These are phyloP conservation scores for Gnomoniopsis sp. DNA, from an alignment of 2,329 filamentous ascomycete species.

Conservation along the genomic window DNA sequence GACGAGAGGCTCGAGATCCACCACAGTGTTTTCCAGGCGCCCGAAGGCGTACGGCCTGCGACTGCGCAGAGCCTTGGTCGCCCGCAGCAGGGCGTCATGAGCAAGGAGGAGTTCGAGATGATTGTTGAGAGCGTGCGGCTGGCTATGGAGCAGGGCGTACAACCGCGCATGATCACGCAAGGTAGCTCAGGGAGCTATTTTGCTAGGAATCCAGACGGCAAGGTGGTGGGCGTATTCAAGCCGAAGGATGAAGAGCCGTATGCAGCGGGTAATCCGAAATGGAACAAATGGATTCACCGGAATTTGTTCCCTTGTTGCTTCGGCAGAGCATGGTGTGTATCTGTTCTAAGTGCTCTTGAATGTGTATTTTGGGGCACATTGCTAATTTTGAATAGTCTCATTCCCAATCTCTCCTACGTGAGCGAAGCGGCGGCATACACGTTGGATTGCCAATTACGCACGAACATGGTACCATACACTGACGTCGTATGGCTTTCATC, in stretches of 20 bases:
- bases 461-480: conserved; percentile 92
- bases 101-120: conserved; percentile 77
- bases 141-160: conserved; percentile 86
- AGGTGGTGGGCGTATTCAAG: conserved; percentile 97
- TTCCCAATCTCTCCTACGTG: conserved; percentile 96
- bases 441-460: conserved; percentile 83
- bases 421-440: conserved; percentile 97
- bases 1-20: conserved; percentile 93
- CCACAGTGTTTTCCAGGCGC: conserved; percentile 92
- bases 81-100: conserved; percentile 64
- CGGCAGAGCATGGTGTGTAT: conserved; percentile 73
- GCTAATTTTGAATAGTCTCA: conserved; percentile 53
- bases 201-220: conserved; percentile 84
- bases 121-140: conserved; percentile 85
- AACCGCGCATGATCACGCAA: conserved; percentile 94
- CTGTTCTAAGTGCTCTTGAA: not conserved
- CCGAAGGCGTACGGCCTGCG: conserved; percentile 78
- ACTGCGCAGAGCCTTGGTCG: conserved; percentile 71
- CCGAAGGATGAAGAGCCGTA: conserved; percentile 99
- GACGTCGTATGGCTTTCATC: conserved; percentile 92
- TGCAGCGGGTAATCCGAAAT: conserved; percentile 94
- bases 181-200: conserved; percentile 98
- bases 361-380: not conserved
- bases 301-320: conserved; percentile 98
- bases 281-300: conserved; percentile 99